Evolutionary conservation across 106 monocot genomes (phyloP), one percentile per base, ranked within the genome.

Genomic region (Platanthera zijinensis): DNA sequence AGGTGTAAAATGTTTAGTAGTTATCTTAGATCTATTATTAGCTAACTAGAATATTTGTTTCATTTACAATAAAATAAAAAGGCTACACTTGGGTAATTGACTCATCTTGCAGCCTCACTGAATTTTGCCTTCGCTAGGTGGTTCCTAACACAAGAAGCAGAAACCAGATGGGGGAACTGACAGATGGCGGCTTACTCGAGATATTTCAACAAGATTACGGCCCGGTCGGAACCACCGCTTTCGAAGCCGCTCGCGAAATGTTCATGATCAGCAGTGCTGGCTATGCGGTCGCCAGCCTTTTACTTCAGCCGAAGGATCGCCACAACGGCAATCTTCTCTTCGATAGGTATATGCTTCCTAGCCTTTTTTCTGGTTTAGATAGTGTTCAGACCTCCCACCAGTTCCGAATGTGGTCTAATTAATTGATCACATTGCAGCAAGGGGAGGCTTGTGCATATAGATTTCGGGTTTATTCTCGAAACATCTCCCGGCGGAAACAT

Each of bases 121-220:
- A 50, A 8, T 75, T 54, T n/a, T 22, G 51, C 54, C n/a, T 32
- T 45, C 25, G 17, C 77, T 75, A 96, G 96, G 90, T 96, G 74
- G 90, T 90, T 81, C 97, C 94, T 19, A 88, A 99, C 79, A 93
- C 97, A 11, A 79, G 97, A 83, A 99, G 97, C 83, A 94, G 97
- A 88, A 99, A 84, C 69, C 97, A 99, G 84, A 99, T 99, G 97
- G 97, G 94, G 14, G 97, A 99, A 81, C 88, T 83, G 32, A 94
- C 94, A 71, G 97, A 99, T 77, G 97, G 97, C 32, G 97, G 97
- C 63, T 80, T 99, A 30, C 92, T 92, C 80, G 97, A 99, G 80
- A 99, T 99, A 77, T 99, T 99, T 77, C 97, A 99, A 74, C 97
- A 99, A 86, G 97, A 94, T 48, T 99, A 83, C 88, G 97, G 97